These are phyloP conservation scores for Venturia pyrina DNA, from an alignment of 2,329 filamentous ascomycete genomes.

Conservation along the genomic window DNA sequence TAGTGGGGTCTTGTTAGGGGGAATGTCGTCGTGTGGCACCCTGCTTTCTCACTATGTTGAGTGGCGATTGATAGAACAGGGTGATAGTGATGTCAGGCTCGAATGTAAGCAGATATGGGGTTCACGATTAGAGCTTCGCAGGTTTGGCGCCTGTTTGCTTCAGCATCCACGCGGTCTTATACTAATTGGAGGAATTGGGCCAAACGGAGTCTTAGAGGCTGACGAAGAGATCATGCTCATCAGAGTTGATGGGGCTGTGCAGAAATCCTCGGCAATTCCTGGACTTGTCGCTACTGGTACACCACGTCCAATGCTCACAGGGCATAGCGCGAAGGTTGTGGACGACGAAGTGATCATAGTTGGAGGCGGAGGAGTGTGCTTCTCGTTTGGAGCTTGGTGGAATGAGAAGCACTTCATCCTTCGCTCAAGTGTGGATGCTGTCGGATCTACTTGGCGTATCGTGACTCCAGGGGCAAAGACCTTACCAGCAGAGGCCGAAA, in stretches of 20 bases:
- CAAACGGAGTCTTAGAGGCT: constrained; percentile 32
- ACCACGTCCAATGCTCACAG: constrained; percentile 58
- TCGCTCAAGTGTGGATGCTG: background rate
- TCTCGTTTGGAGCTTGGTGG: constrained; percentile 85
- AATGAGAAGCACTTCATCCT: constrained; percentile 48
- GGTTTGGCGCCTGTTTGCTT: constrained; percentile 44
- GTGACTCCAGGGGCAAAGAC: background rate
- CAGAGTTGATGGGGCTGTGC: background rate
- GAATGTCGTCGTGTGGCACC: constrained; percentile 41
- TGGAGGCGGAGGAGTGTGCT: constrained; percentile 82
- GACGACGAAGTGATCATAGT: constrained; percentile 49
- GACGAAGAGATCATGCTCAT: constrained; percentile 42
- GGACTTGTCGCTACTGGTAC: background rate
- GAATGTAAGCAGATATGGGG: constrained; percentile 35
- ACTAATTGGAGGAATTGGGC: constrained; percentile 43
- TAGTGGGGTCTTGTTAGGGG: constrained; percentile 59
- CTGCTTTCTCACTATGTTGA: background rate
- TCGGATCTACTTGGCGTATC: background rate
- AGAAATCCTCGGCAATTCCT: constrained; percentile 20
- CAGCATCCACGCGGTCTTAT: constrained; percentile 36
- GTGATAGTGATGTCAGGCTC: background rate
- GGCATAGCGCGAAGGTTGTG: constrained; percentile 47
- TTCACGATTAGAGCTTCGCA: constrained; percentile 12
- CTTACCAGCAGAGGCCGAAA: background rate
- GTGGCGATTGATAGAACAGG: background rate